phyloP scores from a whole-genome alignment of 305 asterid genomes.

The Fraxinus velutina region DNA sequence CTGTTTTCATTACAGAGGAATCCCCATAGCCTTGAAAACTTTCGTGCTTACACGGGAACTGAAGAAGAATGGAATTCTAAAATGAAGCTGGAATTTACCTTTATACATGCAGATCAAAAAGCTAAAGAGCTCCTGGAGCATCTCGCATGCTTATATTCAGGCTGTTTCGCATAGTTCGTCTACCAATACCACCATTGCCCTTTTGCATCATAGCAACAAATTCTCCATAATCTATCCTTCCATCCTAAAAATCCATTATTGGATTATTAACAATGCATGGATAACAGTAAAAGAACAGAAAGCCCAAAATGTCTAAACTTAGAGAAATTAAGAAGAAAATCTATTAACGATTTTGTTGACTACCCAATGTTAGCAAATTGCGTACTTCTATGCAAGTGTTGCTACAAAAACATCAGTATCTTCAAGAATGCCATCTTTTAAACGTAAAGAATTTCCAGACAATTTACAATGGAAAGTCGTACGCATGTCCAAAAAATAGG shows the following conservation, averaged over 20 bases:
- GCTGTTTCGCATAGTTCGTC: conserved; percentile 97
- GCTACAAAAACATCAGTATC: background rate
- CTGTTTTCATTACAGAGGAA: background rate
- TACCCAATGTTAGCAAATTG: background rate
- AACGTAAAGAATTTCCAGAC: background rate
- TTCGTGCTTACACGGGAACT: background rate
- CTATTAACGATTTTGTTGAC: background rate
- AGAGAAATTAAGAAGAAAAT: background rate
- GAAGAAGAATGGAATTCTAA: background rate
- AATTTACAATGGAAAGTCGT: background rate
- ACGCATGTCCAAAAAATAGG: background rate
- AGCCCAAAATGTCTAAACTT: background rate
- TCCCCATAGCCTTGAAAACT: background rate
- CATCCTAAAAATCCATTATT: conserved; percentile 55
- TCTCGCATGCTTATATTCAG: conserved; percentile 93
- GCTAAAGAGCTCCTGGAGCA: conserved; percentile 62
- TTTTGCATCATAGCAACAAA: conserved; percentile 98
- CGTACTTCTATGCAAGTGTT: background rate
- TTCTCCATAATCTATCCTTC: conserved; percentile 92
- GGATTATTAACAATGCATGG: background rate
- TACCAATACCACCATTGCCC: conserved; percentile 91
- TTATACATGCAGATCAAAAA: conserved; percentile 22
- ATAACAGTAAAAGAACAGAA: background rate
- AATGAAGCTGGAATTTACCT: conserved; percentile 28
- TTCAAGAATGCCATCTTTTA: background rate